Evolutionary conservation across 768 basidiomycete genomes (phyloP).

Genomic region (Leucosporidium yakuticum): DNA sequence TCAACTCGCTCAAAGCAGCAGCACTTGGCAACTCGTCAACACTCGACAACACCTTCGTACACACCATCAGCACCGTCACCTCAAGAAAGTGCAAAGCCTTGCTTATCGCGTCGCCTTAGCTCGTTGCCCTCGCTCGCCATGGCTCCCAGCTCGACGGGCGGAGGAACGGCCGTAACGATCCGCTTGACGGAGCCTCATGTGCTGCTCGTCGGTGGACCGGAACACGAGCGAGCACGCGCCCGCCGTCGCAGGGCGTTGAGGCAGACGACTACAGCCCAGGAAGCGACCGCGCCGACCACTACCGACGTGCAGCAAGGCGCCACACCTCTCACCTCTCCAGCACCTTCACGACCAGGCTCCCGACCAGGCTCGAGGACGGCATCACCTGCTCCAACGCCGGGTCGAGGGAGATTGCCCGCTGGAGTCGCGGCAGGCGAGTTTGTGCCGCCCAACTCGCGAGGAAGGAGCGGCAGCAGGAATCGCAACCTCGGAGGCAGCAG

Average conservation of each 20-base stretch:
- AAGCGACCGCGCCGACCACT: not conserved
- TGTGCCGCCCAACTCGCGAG: not conserved
- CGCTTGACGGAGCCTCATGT: slow-evolving; percentile 33
- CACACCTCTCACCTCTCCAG: not conserved
- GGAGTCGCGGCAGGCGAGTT: slow-evolving; percentile 6
- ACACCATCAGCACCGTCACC: too few species aligned
- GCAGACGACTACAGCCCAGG: not conserved
- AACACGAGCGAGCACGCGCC: slow-evolving; percentile 29
- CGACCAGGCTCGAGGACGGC: slow-evolving; percentile 10
- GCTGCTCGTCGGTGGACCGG: slow-evolving; percentile 29
- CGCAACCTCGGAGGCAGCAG: not conserved
- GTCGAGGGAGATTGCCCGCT: slow-evolving; percentile 5
- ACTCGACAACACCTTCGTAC: too few species aligned
- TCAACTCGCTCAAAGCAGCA: too few species aligned
- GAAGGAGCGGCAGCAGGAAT: slow-evolving; percentile 5
- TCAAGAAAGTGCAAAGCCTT: too few species aligned
- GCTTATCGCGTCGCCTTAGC: too few species aligned
- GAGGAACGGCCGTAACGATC: slow-evolving; percentile 1
- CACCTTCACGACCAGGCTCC: not conserved
- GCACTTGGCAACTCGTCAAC: too few species aligned
- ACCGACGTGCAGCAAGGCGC: not conserved
- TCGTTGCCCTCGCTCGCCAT: too few species aligned
- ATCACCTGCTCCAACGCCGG: slow-evolving; percentile 15
- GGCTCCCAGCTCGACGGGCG: too few species aligned
- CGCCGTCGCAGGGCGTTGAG: slow-evolving; percentile 18